Percentiles rank a stretch among this genome's conserved stretches.
These are phyloP conservation scores for Ceratocystis colombiana DNA, from an alignment of 2,329 filamentous ascomycete species.

Conservation along the genomic window DNA sequence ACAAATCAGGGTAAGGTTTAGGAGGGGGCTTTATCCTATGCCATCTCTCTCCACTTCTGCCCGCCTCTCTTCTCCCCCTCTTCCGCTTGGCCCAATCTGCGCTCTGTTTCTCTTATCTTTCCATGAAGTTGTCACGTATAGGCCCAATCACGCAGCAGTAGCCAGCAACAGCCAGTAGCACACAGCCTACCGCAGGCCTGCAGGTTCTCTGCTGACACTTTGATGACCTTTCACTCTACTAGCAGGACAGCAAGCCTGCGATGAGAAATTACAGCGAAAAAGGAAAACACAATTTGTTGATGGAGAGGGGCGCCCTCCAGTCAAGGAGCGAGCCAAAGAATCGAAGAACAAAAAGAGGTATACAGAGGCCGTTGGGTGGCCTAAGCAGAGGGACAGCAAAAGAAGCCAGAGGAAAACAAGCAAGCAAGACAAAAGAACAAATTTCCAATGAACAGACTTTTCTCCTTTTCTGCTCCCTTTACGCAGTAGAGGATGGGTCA, in stretches of 20 bases:
- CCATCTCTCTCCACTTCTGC: background rate
- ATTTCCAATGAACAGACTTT: background rate
- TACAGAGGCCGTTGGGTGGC: background rate
- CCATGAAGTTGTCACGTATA: background rate
- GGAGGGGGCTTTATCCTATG: too few relatives aligned
- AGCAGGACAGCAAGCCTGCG: background rate
- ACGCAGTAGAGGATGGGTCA: background rate
- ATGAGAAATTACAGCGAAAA: background rate
- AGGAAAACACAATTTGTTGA: background rate
- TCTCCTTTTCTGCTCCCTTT: background rate
- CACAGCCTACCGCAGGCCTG: background rate
- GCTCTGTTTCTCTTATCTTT: slow-evolving; percentile 12
- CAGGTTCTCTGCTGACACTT: background rate
- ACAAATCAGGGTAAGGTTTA: background rate
- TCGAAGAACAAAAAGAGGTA: background rate
- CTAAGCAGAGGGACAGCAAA: background rate
- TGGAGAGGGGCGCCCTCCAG: background rate
- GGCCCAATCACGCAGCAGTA: background rate
- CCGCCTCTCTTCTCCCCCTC: background rate
- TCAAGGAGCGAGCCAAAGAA: background rate
- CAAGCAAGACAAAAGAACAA: background rate
- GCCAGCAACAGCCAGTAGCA: background rate
- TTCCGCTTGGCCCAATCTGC: background rate
- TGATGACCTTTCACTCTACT: background rate
- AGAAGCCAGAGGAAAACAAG: background rate